Evolutionary conservation across 2,329 filamentous ascomycete genomes (phyloP).

Genomic region (Alternaria incomplexa): DNA sequence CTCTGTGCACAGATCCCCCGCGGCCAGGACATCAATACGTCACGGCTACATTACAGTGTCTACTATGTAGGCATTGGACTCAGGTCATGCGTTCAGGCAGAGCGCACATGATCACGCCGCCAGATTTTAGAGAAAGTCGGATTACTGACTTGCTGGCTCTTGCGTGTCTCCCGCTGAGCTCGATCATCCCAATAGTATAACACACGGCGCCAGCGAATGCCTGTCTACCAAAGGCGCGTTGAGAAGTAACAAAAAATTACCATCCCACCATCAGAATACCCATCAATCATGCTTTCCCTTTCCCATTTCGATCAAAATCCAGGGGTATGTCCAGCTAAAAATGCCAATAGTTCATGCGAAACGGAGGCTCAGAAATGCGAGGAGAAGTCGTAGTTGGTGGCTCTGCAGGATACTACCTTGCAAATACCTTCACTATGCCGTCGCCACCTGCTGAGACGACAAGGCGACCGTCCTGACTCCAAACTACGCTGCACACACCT

Average conservation of each 20-base stretch:
- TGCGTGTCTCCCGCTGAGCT: background rate
- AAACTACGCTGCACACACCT: conserved; percentile 90
- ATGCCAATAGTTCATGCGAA: conserved; percentile 23
- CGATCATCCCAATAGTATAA: background rate
- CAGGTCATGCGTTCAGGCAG: background rate
- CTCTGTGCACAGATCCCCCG: conserved; percentile 11
- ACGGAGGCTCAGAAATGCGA: conserved; percentile 8
- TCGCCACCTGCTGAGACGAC: conserved; percentile 95
- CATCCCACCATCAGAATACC: conserved; percentile 17
- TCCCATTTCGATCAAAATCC: conserved; percentile 5
- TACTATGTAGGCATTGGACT: background rate
- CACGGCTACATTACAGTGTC: background rate
- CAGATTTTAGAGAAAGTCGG: background rate
- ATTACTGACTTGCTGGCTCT: background rate
- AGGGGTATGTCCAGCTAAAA: conserved; percentile 28
- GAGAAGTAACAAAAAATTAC: conserved; percentile 15
- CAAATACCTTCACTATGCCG: conserved; percentile 92
- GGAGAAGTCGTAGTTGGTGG: conserved; percentile 9
- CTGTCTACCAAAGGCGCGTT: background rate
- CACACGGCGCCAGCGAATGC: conserved; percentile 1
- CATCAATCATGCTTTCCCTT: conserved; percentile 18
- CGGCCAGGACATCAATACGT: background rate
- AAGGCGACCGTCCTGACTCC: conserved; percentile 94
- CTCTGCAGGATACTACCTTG: conserved; percentile 34
- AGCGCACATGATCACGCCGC: background rate